A percentile compares a stretch with the other conserved stretches of the same genome.
Conservation (phyloP, 2,329 filamentous ascomycete species). For the Colletotrichum trifolii region DNA sequence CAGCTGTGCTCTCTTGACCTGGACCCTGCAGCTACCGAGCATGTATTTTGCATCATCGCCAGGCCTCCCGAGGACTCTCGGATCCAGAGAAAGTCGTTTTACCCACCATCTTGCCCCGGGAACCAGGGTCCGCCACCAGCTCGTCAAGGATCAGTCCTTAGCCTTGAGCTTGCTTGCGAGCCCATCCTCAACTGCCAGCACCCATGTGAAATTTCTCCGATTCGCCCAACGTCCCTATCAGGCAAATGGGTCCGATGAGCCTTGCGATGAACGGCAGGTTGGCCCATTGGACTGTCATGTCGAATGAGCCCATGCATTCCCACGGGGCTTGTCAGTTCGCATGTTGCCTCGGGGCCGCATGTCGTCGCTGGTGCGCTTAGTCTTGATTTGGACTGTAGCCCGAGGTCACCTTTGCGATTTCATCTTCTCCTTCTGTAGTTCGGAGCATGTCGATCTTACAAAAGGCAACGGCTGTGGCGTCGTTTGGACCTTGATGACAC, state of each 20-base stretch:
- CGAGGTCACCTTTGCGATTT: slow-evolving; percentile 8
- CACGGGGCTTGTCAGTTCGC: slow-evolving; percentile 26
- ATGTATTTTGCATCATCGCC: slow-evolving; percentile 30
- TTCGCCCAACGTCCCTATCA: slow-evolving; percentile 26
- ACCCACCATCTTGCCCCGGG: slow-evolving; percentile 10
- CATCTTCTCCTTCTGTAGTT: neutral
- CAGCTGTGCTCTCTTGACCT: neutral
- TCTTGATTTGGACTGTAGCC: slow-evolving; percentile 16
- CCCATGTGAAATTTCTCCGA: slow-evolving; percentile 28
- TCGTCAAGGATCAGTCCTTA: slow-evolving; percentile 27
- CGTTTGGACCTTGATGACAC: neutral
- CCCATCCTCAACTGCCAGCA: slow-evolving; percentile 29
- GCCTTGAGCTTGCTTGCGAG: slow-evolving; percentile 30
- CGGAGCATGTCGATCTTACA: slow-evolving; percentile 34
- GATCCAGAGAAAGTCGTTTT: slow-evolving; percentile 1
- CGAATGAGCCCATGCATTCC: slow-evolving; percentile 33
- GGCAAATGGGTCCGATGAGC: slow-evolving; percentile 10
- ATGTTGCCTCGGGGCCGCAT: neutral
- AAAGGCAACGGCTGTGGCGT: slow-evolving; percentile 27
- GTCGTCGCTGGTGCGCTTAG: slow-evolving; percentile 1
- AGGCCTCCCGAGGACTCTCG: slow-evolving; percentile 25
- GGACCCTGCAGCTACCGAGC: slow-evolving; percentile 6
- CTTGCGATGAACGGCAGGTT: slow-evolving; percentile 12
- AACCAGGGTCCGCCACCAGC: slow-evolving; percentile 27
- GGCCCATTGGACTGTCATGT: slow-evolving; percentile 18